Conservation (phyloP, 164 flowering plant genomes). For the Brasenia schreberi region DNA sequence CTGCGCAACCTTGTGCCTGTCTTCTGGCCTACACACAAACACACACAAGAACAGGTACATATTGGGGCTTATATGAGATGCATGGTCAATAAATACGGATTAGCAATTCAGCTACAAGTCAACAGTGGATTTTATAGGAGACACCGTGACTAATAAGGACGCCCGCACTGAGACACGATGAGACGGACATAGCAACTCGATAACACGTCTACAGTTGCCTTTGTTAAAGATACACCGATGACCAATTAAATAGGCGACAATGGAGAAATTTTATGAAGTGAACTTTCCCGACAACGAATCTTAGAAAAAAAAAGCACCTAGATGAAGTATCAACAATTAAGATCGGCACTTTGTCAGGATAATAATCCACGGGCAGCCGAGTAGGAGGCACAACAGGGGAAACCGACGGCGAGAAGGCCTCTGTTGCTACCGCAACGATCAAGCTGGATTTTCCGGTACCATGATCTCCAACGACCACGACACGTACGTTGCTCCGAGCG, state of each 20-base stretch:
- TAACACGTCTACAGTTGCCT: not conserved
- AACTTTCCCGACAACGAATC: too few relatives aligned
- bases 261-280: not conserved
- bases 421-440: conserved; percentile 57
- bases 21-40: conserved; percentile 35
- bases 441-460: conserved; percentile 80
- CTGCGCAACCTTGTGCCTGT: conserved; percentile 45
- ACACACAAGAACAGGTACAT: too few relatives aligned
- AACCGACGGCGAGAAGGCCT: conserved; percentile 44
- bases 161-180: too few relatives aligned
- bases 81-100: too few relatives aligned
- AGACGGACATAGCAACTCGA: not conserved
- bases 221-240: too few relatives aligned
- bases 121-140: too few relatives aligned
- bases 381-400: conserved; percentile 66
- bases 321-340: conserved; percentile 72
- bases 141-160: too few relatives aligned
- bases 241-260: not conserved
- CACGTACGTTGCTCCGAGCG: conserved; percentile 33
- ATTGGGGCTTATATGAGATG: too few relatives aligned
- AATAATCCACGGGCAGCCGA: conserved; percentile 61
- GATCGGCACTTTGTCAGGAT: conserved; percentile 67
- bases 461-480: conserved; percentile 73
- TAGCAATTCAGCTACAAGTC: too few relatives aligned
- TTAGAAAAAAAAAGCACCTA: conserved; percentile 23